Conservation (phyloP, 495 filamentous ascomycete species). For the Chaetomium fimeti region DNA sequence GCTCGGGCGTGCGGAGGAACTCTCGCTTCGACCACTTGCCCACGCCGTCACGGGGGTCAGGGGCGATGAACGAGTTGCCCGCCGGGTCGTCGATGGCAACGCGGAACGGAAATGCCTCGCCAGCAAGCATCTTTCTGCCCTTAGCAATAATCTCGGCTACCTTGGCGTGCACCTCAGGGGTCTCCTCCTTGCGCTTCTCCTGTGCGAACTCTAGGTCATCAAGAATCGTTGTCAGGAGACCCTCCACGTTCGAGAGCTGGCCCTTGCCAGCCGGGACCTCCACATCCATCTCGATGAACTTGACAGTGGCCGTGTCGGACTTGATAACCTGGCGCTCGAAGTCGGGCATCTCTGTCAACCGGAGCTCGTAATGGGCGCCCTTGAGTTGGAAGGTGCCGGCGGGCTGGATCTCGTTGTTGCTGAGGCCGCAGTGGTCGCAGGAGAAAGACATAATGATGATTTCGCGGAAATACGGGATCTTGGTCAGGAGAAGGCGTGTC, state of each 20-base stretch:
- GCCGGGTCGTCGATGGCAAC: constrained; percentile 83
- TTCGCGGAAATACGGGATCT: constrained; percentile 94
- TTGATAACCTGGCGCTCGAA: constrained; percentile 86
- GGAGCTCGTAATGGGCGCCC: constrained; percentile 75
- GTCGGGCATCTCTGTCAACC: constrained; percentile 65
- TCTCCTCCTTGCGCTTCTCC: constrained; percentile 64
- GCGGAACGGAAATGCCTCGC: constrained; percentile 80
- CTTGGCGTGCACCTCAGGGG: constrained; percentile 73
- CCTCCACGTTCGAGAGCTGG: constrained; percentile 89
- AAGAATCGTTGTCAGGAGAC: constrained; percentile 70
- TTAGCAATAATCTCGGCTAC: constrained; percentile 69
- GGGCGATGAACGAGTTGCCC: constrained; percentile 97
- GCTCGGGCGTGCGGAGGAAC: constrained; percentile 75
- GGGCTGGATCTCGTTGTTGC: constrained; percentile 87
- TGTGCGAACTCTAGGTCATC: constrained; percentile 77
- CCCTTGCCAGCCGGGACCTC: constrained; percentile 88
- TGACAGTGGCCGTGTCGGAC: constrained; percentile 77
- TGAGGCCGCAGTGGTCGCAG: constrained; percentile 82
- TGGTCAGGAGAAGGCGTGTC: constrained; percentile 81
- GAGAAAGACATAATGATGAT: constrained; percentile 95
- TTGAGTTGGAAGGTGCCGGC: constrained; percentile 88
- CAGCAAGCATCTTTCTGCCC: constrained; percentile 68
- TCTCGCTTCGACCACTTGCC: constrained; percentile 80
- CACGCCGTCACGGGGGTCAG: constrained; percentile 67
- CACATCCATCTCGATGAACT: constrained; percentile 80